A percentile compares a stretch with the other conserved stretches of the same genome.
Conservation (phyloP, 108 stramenopile species). For the Pelagomonas calceolata region DNA sequence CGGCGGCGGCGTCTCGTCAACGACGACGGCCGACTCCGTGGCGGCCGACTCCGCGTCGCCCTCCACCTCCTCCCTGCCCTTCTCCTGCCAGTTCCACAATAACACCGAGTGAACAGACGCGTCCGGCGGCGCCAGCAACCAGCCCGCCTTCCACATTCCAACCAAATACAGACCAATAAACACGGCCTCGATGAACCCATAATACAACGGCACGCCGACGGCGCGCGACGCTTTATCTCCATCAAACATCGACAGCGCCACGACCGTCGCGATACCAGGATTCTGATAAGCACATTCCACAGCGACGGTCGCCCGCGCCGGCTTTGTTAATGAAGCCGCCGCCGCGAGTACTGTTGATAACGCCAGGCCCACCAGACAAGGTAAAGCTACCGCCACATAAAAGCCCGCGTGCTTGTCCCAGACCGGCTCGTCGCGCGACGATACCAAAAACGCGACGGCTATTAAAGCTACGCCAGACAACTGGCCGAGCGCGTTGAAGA, state of each 20-base stretch:
- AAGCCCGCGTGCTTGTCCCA: background rate
- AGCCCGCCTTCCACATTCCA: slow-evolving; percentile 53
- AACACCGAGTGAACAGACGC: background rate
- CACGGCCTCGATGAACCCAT: slow-evolving; percentile 55
- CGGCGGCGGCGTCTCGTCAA: too few species aligned
- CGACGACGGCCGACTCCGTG: too few species aligned
- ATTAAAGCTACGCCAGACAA: too few species aligned
- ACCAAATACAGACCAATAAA: slow-evolving; percentile 59
- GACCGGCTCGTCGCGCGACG: too few species aligned
- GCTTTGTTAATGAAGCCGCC: slow-evolving; percentile 4
- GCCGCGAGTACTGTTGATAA: slow-evolving; percentile 12
- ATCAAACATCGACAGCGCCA: slow-evolving; percentile 64
- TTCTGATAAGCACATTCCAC: slow-evolving; percentile 78
- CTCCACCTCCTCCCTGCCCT: too few species aligned
- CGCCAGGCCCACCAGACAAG: slow-evolving; percentile 17
- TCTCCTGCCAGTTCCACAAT: too few species aligned
- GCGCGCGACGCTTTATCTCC: slow-evolving; percentile 48
- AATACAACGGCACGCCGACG: slow-evolving; percentile 63
- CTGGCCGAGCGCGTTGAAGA: too few species aligned
- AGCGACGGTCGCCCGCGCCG: slow-evolving; percentile 36
- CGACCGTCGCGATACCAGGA: slow-evolving; percentile 66
- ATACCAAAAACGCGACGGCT: too few species aligned
- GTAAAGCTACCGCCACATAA: slow-evolving; percentile 11
- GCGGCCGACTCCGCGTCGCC: too few species aligned
- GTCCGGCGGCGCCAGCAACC: slow-evolving; percentile 65